Percentiles rank a stretch among this genome's conserved stretches.
These are phyloP conservation scores for Suillus cothurnatus DNA, from an alignment of 768 basidiomycete species.

Conservation along the genomic window DNA sequence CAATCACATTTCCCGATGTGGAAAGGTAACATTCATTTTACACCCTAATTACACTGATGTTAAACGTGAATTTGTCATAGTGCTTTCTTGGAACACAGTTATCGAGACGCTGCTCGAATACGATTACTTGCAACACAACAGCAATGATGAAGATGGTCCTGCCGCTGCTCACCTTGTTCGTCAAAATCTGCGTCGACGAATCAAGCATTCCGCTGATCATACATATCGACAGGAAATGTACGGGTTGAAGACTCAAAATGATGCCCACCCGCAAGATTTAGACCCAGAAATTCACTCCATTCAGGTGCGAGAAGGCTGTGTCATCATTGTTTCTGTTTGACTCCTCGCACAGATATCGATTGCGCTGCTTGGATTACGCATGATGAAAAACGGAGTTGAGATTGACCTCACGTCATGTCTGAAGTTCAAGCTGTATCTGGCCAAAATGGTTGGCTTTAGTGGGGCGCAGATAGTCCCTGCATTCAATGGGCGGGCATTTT, in stretches of 20 bases:
- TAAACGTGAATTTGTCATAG: conserved; percentile 33
- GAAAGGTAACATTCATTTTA: conserved; percentile 49
- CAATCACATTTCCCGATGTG: conserved; percentile 69
- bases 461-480: conserved; percentile 50
- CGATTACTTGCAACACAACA: conserved; percentile 44
- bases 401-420: conserved; percentile 55
- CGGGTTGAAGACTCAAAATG: conserved; percentile 38
- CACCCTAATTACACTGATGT: background rate
- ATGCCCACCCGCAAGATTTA: conserved; percentile 11
- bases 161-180: conserved; percentile 46
- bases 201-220: conserved; percentile 1
- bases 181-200: background rate
- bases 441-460: conserved; percentile 57
- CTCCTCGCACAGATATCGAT: conserved; percentile 48
- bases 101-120: conserved; percentile 60
- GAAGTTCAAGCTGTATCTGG: conserved; percentile 56
- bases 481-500: conserved; percentile 49
- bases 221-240: conserved; percentile 42
- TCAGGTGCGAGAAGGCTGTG: conserved; percentile 36
- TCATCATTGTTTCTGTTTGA: background rate
- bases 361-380: conserved; percentile 59
- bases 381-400: conserved; percentile 64
- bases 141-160: conserved; percentile 41
- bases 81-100: conserved; percentile 66
- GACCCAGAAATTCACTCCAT: conserved; percentile 53